These are phyloP conservation scores for Trichoderma breve DNA, from an alignment of 2,329 filamentous ascomycete genomes.

Conservation along the genomic window DNA sequence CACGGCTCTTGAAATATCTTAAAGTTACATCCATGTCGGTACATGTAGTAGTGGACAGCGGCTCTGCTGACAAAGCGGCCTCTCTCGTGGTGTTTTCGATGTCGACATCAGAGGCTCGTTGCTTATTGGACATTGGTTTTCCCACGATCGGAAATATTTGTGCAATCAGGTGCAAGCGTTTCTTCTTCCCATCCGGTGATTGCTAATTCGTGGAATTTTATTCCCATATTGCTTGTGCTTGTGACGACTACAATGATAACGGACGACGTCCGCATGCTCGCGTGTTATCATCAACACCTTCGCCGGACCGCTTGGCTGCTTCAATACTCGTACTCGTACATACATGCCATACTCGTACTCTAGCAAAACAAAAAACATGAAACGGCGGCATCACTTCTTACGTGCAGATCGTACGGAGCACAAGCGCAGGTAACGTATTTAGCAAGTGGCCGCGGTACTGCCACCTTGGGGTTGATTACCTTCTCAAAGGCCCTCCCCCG, in stretches of 20 bases:
- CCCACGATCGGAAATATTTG: not conserved
- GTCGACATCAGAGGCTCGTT: not conserved
- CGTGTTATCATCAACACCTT: not conserved
- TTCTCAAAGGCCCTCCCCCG: not conserved
- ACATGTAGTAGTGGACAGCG: not conserved
- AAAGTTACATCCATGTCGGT: not conserved
- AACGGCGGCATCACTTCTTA: not conserved
- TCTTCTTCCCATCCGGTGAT: not conserved
- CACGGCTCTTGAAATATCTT: not conserved
- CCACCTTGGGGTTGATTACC: not conserved
- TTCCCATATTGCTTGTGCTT: not conserved
- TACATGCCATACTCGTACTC: not conserved
- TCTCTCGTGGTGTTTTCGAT: not conserved
- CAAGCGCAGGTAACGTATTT: not conserved
- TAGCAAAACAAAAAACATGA: not conserved
- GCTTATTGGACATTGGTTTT: not conserved
- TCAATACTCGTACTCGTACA: not conserved
- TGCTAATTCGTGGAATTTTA: constrained; percentile 17
- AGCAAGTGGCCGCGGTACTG: not conserved
- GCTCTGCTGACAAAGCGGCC: constrained; percentile 1
- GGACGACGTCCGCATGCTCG: not conserved
- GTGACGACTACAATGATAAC: not conserved
- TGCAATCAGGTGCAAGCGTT: not conserved
- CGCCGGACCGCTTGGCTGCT: not conserved
- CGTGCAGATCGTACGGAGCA: not conserved